Evolutionary conservation across 2,329 filamentous ascomycete species (phyloP).

Genomic region (Arthrobotrys conoides): DNA sequence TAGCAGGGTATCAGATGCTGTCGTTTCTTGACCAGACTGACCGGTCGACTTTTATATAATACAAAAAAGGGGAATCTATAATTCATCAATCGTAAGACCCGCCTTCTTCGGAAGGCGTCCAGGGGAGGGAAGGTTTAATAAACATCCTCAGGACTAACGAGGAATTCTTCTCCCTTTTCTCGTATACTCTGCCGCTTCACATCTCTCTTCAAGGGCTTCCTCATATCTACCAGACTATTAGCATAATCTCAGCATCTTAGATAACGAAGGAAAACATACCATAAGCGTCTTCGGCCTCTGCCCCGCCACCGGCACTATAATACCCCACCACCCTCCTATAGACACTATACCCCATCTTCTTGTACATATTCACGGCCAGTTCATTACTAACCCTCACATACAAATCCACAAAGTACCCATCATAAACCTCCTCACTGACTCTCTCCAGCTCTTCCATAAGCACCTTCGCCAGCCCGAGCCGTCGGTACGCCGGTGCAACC

Average conservation of each 20-base stretch:
- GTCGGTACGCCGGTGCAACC: slow-evolving; percentile 86
- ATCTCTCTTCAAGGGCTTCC: slow-evolving; percentile 89
- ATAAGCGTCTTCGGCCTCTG: slow-evolving; percentile 84
- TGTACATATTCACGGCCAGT: slow-evolving; percentile 89
- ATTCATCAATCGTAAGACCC: slow-evolving; percentile 25
- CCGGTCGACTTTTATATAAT: slow-evolving; percentile 26
- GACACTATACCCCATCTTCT: slow-evolving; percentile 90
- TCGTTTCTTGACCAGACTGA: not conserved
- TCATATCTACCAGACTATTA: slow-evolving; percentile 77
- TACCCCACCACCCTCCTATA: slow-evolving; percentile 91
- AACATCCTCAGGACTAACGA: slow-evolving; percentile 86
- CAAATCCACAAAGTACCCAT: slow-evolving; percentile 95
- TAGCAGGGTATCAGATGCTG: slow-evolving; percentile 31
- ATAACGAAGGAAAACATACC: slow-evolving; percentile 52
- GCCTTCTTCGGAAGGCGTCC: not conserved
- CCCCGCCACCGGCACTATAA: slow-evolving; percentile 85
- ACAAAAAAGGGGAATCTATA: slow-evolving; percentile 5
- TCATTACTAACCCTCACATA: slow-evolving; percentile 92
- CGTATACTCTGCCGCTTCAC: slow-evolving; percentile 81
- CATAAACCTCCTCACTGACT: slow-evolving; percentile 81
- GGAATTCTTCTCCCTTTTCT: slow-evolving; percentile 82
- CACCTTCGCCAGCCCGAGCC: slow-evolving; percentile 87
- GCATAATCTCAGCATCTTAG: not conserved
- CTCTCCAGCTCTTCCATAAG: slow-evolving; percentile 83
- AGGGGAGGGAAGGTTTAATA: slow-evolving; percentile 67